These are phyloP conservation scores for Zygotorulaspora chibaensis DNA, from an alignment of 805 yeast genomes.

Conservation along the genomic window DNA sequence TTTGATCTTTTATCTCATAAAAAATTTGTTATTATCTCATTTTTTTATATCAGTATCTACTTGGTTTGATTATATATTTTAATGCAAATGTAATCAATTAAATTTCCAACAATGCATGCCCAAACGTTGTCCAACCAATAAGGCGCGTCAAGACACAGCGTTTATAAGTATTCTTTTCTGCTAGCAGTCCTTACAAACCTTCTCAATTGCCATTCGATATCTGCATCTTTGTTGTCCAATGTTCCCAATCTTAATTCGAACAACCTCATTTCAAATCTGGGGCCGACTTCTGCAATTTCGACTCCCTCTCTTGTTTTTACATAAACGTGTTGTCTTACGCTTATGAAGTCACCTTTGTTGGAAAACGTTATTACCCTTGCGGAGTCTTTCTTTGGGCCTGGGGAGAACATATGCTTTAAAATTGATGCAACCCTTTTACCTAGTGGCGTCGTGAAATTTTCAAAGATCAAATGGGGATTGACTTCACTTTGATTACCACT, in stretches of 20 bases:
- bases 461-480: constrained; percentile 90
- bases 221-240: constrained; percentile 92
- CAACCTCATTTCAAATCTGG: constrained; percentile 95
- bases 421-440: constrained; percentile 80
- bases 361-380: constrained; percentile 91
- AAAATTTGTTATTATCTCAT: not conserved
- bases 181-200: constrained; percentile 93
- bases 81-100: not conserved
- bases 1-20: not conserved
- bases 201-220: constrained; percentile 93
- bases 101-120: not conserved
- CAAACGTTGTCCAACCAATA: not conserved
- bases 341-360: constrained; percentile 85
- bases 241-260: constrained; percentile 88
- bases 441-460: constrained; percentile 73
- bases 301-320: constrained; percentile 84
- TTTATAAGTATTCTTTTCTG: constrained; percentile 76
- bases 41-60: constrained; percentile 2
- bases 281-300: constrained; percentile 94
- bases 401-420: constrained; percentile 87
- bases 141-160: not conserved
- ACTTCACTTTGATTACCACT: constrained; percentile 87
- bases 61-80: not conserved
- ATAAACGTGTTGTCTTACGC: constrained; percentile 93
- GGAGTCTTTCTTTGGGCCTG: constrained; percentile 89